phyloP scores from a whole-genome alignment of 2,329 filamentous ascomycete genomes.

The Fusarium anthophilum region DNA sequence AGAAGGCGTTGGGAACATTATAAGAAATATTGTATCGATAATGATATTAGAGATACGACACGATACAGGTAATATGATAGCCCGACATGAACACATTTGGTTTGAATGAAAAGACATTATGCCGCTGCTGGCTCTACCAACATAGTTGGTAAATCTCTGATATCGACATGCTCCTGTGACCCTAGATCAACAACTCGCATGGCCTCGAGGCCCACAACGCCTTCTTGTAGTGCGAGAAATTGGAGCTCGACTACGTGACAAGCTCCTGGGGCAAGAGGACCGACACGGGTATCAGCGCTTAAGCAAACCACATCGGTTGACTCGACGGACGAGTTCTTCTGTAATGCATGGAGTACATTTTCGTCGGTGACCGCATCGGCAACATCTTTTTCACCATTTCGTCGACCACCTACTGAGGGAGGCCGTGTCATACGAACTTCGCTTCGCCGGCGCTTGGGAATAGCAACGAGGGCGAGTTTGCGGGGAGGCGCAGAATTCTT shows the following conservation, averaged over 20 bases:
- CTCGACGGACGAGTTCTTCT: conserved; percentile 71
- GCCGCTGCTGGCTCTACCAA: conserved; percentile 57
- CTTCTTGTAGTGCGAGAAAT: conserved; percentile 74
- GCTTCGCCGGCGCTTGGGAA: conserved; percentile 71
- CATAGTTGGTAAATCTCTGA: conserved; percentile 77
- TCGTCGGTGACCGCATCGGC: conserved; percentile 78
- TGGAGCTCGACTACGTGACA: conserved; percentile 79
- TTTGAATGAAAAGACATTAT: conserved; percentile 20
- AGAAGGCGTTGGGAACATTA: conserved; percentile 35
- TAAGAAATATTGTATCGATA: conserved; percentile 32
- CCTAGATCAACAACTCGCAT: conserved; percentile 77
- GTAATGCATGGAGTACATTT: conserved; percentile 75
- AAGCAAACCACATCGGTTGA: conserved; percentile 76
- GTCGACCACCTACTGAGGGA: conserved; percentile 58
- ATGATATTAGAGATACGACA: conserved; percentile 38
- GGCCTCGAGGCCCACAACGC: conserved; percentile 76
- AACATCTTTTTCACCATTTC: conserved; percentile 52
- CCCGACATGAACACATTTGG: conserved; percentile 1
- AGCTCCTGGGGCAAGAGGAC: conserved; percentile 75
- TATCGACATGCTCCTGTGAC: conserved; percentile 80
- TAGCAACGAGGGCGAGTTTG: conserved; percentile 74
- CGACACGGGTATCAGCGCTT: conserved; percentile 77
- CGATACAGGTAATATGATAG: conserved; percentile 30
- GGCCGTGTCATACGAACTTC: conserved; percentile 63
- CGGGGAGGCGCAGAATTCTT: conserved; percentile 58